Conservation (phyloP, 805 yeast genomes). For the Metschnikowia hibisci region DNA sequence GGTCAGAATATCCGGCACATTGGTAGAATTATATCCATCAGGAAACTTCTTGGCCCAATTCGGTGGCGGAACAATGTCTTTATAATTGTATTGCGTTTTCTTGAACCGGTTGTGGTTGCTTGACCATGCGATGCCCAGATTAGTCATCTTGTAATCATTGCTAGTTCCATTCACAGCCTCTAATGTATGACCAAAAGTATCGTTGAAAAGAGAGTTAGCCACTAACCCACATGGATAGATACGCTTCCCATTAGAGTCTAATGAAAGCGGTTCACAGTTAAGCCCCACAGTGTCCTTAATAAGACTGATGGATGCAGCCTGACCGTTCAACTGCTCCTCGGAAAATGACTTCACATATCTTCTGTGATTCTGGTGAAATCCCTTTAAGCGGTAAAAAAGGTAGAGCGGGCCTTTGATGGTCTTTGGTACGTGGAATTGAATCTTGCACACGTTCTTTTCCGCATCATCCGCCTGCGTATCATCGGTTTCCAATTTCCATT, state of each 20-base stretch:
- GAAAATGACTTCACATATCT: constrained; percentile 41
- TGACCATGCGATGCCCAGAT: constrained; percentile 41
- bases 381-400: constrained; percentile 38
- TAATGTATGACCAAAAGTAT: constrained; percentile 46
- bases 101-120: constrained; percentile 37
- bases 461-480: constrained; percentile 45
- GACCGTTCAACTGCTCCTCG: constrained; percentile 42
- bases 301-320: constrained; percentile 30
- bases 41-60: constrained; percentile 43
- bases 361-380: constrained; percentile 43
- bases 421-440: constrained; percentile 37
- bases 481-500: constrained; percentile 37
- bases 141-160: constrained; percentile 31
- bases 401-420: constrained; percentile 37
- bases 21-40: constrained; percentile 39
- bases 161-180: constrained; percentile 36
- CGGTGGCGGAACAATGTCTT: constrained; percentile 43
- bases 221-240: constrained; percentile 82
- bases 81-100: constrained; percentile 36
- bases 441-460: constrained; percentile 44
- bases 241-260: constrained; percentile 41
- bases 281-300: constrained; percentile 42
- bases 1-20: constrained; percentile 40
- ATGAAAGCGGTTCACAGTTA: constrained; percentile 41
- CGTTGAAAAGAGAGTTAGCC: constrained; percentile 78